Evolutionary conservation across 352 stramenopile species (phyloP), one percentile per base, ranked within the genome.

Genomic region (Globisporangium barbulae): DNA sequence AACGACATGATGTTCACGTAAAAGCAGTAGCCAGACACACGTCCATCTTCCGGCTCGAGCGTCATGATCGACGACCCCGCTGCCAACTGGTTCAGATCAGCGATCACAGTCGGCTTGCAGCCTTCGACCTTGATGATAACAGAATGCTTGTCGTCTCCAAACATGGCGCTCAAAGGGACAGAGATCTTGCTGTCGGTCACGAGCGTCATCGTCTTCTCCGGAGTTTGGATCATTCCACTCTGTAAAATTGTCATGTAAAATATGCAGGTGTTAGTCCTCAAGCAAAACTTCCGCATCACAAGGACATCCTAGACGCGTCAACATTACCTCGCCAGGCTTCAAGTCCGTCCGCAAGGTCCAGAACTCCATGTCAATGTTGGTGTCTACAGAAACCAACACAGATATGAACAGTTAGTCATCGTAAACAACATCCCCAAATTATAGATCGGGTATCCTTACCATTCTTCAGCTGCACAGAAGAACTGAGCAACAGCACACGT

Each of bases 381-480:
- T 93, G 25, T 81, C 83, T 92, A 59, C 19, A 39, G 21, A 60
- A 12, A 55, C 13, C 61, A 33, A 41, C 15, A 45, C 10, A 58
- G 53, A 57, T n/a, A 59, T 15, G n/a, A 22, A 17, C 25, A 37
- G 50, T 65, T 25, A 65, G 33, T 22, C 25, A 44, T 21, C 7
- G 31, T 42, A 28, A 37, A 30, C 30, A 48, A 4, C 35, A 31
- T 42, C n/a, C 17, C 1, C 9, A 5, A 21, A 47, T 19, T 22
- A 22, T 47, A 35, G 2, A 22, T 7, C 54, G 9, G 22, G 53
- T 2, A 7, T 21, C 39, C 72, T 44, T 76, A 88, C 83, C 81
- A 67, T 96, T 96, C 61, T 95, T 96, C 21, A 96, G 63, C 65
- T 95, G 88, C 3, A 95, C 88, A 7, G 87, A 86, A n/a, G 88